Percentiles rank a stretch among this genome's conserved stretches.
Conservation (phyloP, 1,284 basidiomycete genomes). For the Cryptococcus sp. region DNA sequence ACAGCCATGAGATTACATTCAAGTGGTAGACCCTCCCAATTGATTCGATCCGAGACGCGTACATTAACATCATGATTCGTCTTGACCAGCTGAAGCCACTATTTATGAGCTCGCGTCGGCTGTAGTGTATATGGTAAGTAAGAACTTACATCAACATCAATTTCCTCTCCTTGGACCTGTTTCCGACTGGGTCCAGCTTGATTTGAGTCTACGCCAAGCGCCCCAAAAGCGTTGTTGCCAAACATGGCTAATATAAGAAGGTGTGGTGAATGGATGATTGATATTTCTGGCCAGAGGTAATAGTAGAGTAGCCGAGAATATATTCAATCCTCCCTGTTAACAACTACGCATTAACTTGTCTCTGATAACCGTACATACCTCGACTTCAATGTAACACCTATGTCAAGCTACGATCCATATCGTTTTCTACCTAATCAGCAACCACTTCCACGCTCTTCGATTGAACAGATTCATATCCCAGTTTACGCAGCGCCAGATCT, state of each 20-base stretch:
- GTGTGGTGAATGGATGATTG: too few relatives aligned
- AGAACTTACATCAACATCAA: conserved; percentile 37
- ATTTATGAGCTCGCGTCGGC: too few relatives aligned
- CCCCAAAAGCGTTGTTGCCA: too few relatives aligned
- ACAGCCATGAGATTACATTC: conserved; percentile 48
- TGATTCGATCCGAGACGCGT: conserved; percentile 35
- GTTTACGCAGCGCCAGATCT: conserved; percentile 3
- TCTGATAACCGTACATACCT: too few relatives aligned
- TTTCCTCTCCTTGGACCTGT: conserved; percentile 37
- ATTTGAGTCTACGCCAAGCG: too few relatives aligned
- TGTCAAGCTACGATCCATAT: not conserved
- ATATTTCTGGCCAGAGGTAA: too few relatives aligned
- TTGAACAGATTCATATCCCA: not conserved
- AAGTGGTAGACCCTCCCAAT: conserved; percentile 37
- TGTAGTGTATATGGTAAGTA: conserved; percentile 2
- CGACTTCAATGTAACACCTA: not conserved
- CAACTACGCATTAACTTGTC: too few relatives aligned
- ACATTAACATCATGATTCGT: conserved; percentile 47
- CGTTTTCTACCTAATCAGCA: not conserved
- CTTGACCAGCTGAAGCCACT: conserved; percentile 48
- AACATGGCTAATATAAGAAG: too few relatives aligned
- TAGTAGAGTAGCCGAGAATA: too few relatives aligned
- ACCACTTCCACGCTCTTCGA: not conserved
- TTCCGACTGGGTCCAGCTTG: conserved; percentile 21
- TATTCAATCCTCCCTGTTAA: too few relatives aligned